Evolutionary conservation across 2,329 filamentous ascomycete species (phyloP), one percentile per base, ranked within the genome.

Genomic region (Clarireedia paspali): DNA sequence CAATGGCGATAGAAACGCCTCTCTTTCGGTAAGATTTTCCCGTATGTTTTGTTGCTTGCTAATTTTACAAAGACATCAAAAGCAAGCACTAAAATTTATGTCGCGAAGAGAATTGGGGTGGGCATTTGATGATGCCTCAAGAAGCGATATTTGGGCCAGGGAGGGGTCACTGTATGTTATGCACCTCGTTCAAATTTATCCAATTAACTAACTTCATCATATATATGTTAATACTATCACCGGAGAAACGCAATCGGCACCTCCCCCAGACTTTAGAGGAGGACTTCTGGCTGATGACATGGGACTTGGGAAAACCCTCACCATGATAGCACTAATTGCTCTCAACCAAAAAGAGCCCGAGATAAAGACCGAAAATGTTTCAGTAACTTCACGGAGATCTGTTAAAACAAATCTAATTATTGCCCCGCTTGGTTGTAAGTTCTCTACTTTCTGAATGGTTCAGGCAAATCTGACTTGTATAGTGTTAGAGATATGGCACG

Each of bases 251-350:
- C 39, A 42, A 42, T 20, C 7, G 15, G 17, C 39, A n/a, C 15
- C 39, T 20, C 39, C 39, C 5, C 39, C 39, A 9, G 39, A 20
- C 3, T 42, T 42, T 42, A n/a, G 39, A 0, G 91, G 91, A 20
- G 91, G 90, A 30, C 91, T 96, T 49, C 77, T 95, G 7, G 89
- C 90, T 2, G 91, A 96, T 68, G 91, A 95, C 65, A 96, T 96
- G 91, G 91, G 91, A 23, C 57, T 96, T 5, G 91, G 91, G 23
- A 95, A 95, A 73, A 96, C 91, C 0, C 85, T 34, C 94, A 91
- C 66, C 89, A 95, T 66, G 87, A 87, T 0, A 67, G 73, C 62
- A 73, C 77, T 62, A 76, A 81, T 59, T 4, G 81, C 39, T 42
- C 30, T 34, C 30, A 34, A 34, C 9, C 7, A 34, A 34, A 34